Conservation (phyloP, 805 yeast genomes). For the Metschnikowia noctiluminum region DNA sequence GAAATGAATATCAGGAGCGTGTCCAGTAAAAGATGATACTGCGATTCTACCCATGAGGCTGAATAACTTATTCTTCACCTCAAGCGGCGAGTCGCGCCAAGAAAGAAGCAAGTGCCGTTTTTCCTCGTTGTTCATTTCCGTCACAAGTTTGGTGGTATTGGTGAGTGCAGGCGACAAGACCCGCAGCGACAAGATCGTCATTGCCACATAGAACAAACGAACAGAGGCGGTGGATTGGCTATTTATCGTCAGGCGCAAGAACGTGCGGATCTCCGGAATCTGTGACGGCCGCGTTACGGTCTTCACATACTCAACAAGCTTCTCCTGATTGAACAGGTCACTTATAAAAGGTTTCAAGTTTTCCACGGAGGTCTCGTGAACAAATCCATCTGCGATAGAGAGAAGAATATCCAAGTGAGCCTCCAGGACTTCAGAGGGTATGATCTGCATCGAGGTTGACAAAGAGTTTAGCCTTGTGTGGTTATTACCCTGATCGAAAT, state of each 20-base stretch:
- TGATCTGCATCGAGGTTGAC: conserved; percentile 1
- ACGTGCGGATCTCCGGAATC: conserved; percentile 25
- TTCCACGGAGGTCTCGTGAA: conserved; percentile 31
- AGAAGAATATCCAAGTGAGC: conserved; percentile 27
- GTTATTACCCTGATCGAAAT: no score
- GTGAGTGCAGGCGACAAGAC: conserved; percentile 30
- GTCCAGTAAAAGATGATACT: conserved; percentile 22
- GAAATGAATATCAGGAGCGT: conserved; percentile 32
- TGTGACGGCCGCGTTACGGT: conserved; percentile 26
- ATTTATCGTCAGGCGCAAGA: conserved; percentile 12
- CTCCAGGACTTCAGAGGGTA: conserved; percentile 18
- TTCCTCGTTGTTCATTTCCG: conserved; percentile 36
- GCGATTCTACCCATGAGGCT: conserved; percentile 26
- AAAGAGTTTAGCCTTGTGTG: no score
- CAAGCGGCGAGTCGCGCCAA: conserved; percentile 43
- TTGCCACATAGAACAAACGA: conserved; percentile 23
- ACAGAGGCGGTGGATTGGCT: conserved; percentile 19
- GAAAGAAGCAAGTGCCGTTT: conserved; percentile 28
- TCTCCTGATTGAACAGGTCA: conserved; percentile 25
- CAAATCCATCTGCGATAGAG: conserved; percentile 32
- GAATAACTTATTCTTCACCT: conserved; percentile 33
- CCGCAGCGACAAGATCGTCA: conserved; percentile 28
- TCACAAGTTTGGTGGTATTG: conserved; percentile 30
- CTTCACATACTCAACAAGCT: conserved; percentile 26
- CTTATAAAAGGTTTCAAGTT: conserved; percentile 24